Evolutionary conservation across 2,329 filamentous ascomycete species (phyloP).

Genomic region (Trichoderma hamatum): DNA sequence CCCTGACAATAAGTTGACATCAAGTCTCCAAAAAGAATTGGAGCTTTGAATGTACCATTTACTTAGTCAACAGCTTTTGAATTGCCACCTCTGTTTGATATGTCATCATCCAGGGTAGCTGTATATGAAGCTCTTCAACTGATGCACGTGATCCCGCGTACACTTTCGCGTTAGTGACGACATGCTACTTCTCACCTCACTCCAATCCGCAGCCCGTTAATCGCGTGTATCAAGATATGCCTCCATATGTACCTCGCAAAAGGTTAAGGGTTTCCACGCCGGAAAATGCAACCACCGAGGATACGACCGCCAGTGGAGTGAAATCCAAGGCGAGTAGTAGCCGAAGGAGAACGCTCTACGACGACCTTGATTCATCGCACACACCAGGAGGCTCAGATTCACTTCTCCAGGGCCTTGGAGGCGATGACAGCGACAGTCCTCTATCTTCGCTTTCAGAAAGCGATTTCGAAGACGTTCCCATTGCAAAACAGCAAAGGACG

Average conservation of each 20-base stretch:
- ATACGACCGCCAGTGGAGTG: conserved; percentile 36
- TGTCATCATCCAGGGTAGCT: neutral
- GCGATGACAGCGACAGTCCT: conserved; percentile 51
- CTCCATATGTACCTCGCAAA: conserved; percentile 69
- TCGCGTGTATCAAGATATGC: conserved; percentile 53
- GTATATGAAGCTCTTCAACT: neutral
- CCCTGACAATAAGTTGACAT: neutral
- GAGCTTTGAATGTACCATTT: neutral
- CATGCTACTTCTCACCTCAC: neutral
- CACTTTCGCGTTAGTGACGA: conserved; percentile 37
- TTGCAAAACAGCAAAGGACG: conserved; percentile 47
- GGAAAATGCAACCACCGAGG: conserved; percentile 33
- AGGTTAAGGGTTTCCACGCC: conserved; percentile 56
- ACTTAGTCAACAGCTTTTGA: neutral
- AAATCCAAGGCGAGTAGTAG: conserved; percentile 28
- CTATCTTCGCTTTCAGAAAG: conserved; percentile 59
- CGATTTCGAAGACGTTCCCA: conserved; percentile 55
- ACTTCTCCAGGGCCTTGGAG: conserved; percentile 48
- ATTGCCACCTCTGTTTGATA: neutral
- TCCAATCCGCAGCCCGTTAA: neutral
- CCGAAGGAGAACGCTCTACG: conserved; percentile 62
- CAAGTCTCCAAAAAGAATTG: neutral
- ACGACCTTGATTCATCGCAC: conserved; percentile 59
- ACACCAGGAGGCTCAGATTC: conserved; percentile 49
- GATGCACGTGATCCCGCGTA: conserved; percentile 39